Evolutionary conservation across 306 rosid species (phyloP), one percentile per base, ranked within the genome.

Genomic region (Gleditsia sinensis): DNA sequence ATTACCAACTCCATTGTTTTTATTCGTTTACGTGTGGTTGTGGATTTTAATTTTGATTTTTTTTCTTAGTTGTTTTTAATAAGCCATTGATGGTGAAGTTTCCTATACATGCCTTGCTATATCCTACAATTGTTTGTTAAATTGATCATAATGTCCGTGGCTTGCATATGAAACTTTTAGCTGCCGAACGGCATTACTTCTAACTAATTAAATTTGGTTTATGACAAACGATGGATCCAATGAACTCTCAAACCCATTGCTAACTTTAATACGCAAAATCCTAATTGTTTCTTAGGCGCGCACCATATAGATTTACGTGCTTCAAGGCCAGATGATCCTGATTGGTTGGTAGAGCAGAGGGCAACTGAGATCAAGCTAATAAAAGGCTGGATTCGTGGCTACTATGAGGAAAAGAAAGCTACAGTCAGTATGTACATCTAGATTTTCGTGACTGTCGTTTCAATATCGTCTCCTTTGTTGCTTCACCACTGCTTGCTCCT

Each of bases 281-380:
- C 37, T 42, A 27, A 21, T 71, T 48, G 20, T 60, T 70, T 27
- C 17, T 58, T 81, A 90, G 96, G 98, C 62, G 95, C 95, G 0
- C 96, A 88, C 82, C 96, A 88, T 83, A 45, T 88, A 70, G 98
- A 92, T 82, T 84, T 90, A 74, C 98, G 95, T 7, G 84, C 89
- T 71, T 78, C 98, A 2, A 86, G 86, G 0, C 33, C 69, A n/a
- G 77, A 81, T 24, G 98, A 90, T 84, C 98, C 96, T 57, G 71
- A 68, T 78, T 92, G 98, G 98, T 83, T 92, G 78, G 66, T 77
- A 14, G 86, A 92, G 74, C 95, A 79, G 83, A 87, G 98, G 75
- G 83, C 40, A 51, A 81, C 84, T 58, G 95, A 90, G 82, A 74
- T 86, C 72, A 84, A 80, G 80, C 69, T 92, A 64, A 85, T 92